Evolutionary conservation across 1,284 basidiomycete species (phyloP).

Genomic region (Rhodofomes roseus): DNA sequence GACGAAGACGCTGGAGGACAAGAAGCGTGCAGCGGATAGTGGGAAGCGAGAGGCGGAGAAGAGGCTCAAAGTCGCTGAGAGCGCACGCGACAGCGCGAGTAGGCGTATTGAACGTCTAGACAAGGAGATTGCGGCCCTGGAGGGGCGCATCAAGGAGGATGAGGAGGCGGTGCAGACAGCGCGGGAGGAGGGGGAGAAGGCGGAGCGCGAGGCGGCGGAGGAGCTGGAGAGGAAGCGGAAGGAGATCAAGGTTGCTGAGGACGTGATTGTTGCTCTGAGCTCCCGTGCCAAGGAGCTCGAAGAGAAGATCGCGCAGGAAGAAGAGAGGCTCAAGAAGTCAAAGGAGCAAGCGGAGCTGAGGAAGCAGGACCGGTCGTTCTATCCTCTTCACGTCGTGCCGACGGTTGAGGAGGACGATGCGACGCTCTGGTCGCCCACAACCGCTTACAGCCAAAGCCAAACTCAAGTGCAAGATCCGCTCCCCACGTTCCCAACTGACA

Average conservation of each 20-base stretch:
- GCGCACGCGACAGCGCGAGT: constrained; percentile 59
- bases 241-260: constrained; percentile 73
- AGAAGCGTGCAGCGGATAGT: constrained; percentile 79
- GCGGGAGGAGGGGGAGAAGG: constrained; percentile 36
- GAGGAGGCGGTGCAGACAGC: constrained; percentile 45
- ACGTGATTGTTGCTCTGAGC: constrained; percentile 39
- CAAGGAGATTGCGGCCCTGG: constrained; percentile 63
- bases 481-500: constrained; percentile 15
- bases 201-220: constrained; percentile 41
- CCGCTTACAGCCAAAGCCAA: constrained; percentile 8
- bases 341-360: constrained; percentile 48
- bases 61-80: constrained; percentile 70
- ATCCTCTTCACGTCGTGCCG: constrained; percentile 28
- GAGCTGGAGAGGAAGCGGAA: constrained; percentile 57
- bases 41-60: constrained; percentile 84
- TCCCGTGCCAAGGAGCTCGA: constrained; percentile 35
- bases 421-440: constrained; percentile 21
- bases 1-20: constrained; percentile 84
- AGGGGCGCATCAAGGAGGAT: constrained; percentile 50
- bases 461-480: constrained; percentile 15
- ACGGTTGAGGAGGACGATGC: constrained; percentile 20
- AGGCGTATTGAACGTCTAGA: constrained; percentile 66
- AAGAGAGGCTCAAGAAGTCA: constrained; percentile 45
- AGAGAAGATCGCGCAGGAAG: constrained; percentile 40
- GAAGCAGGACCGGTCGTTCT: constrained; percentile 40